These are phyloP conservation scores for Eragrostis tef DNA, from an alignment of 202 grass and related monocot genomes.

Conservation along the genomic window DNA sequence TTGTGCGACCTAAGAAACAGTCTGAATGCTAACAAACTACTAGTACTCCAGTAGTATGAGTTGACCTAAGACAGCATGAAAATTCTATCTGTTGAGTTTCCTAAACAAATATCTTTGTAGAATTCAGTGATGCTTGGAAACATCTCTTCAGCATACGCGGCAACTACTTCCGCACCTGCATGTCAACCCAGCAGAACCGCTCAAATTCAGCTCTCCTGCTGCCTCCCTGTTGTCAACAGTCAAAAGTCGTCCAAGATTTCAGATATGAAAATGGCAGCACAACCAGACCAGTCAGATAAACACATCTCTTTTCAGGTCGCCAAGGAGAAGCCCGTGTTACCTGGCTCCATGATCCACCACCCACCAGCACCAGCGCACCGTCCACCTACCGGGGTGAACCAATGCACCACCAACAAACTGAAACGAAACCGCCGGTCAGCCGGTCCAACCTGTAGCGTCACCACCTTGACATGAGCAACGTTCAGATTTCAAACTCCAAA, in stretches of 20 bases:
- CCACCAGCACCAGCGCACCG: conserved; percentile 42
- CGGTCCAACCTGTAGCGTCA: conserved; percentile 39
- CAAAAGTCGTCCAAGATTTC: conserved; percentile 42
- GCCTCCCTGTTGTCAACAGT: conserved; percentile 18
- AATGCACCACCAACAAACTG: conserved; percentile 40
- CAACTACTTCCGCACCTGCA: neutral
- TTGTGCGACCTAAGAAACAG: neutral
- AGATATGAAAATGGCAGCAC: conserved; percentile 20
- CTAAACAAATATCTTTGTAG: neutral
- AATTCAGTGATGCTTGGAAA: neutral
- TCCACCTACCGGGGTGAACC: conserved; percentile 51
- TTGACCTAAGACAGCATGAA: conserved; percentile 6
- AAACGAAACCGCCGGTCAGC: conserved; percentile 29
- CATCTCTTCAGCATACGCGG: conserved; percentile 6
- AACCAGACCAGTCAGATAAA: neutral
- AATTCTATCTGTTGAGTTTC: neutral
- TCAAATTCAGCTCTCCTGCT: conserved; percentile 10
- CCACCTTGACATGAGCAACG: conserved; percentile 26
- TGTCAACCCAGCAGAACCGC: conserved; percentile 35
- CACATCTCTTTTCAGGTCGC: conserved; percentile 19
- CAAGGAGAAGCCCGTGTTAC: conserved; percentile 33
- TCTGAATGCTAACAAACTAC: neutral
- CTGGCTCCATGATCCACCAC: conserved; percentile 52
- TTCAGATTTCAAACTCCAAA: neutral
- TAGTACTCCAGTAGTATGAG: too few relatives aligned